These are phyloP conservation scores for Hypoxylon sp. DNA, from an alignment of 2,329 filamentous ascomycete genomes.

Conservation along the genomic window DNA sequence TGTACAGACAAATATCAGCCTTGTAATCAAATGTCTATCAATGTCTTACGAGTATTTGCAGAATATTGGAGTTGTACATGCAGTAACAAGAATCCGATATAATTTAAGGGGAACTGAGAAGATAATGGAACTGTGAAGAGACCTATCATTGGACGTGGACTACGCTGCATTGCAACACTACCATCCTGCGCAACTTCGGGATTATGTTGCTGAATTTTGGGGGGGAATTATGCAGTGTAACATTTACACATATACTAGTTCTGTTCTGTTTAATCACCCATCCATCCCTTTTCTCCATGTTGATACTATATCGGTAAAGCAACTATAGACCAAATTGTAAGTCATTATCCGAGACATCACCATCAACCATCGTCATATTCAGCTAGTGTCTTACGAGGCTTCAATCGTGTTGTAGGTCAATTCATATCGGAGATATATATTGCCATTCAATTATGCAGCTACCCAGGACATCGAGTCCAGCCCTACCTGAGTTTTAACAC, in stretches of 20 bases:
- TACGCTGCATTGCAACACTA: slow-evolving; percentile 30
- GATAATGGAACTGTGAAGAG: slow-evolving; percentile 34
- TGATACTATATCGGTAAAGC: not conserved
- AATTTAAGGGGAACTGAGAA: slow-evolving; percentile 35
- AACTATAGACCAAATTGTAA: slow-evolving; percentile 1
- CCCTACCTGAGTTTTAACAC: slow-evolving; percentile 7
- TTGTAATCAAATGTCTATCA: slow-evolving; percentile 31
- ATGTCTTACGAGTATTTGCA: slow-evolving; percentile 41
- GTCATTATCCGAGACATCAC: not conserved
- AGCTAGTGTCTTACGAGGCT: not conserved
- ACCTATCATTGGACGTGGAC: slow-evolving; percentile 26
- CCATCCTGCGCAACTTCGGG: slow-evolving; percentile 10
- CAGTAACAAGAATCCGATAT: slow-evolving; percentile 19
- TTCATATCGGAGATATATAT: not conserved
- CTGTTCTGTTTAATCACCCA: slow-evolving; percentile 3
- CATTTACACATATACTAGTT: slow-evolving; percentile 25
- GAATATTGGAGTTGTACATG: slow-evolving; percentile 38
- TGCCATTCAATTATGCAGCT: not conserved
- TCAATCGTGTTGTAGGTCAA: not conserved
- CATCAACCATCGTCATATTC: not conserved
- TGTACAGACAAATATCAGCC: slow-evolving; percentile 26
- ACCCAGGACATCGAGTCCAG: slow-evolving; percentile 14
- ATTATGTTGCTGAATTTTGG: slow-evolving; percentile 3
- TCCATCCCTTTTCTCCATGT: not conserved
- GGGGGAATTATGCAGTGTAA: slow-evolving; percentile 23